Base-by-base conservation (phyloP, 495 filamentous ascomycete genomes). In the Aspergillus ellipticus region DNA sequence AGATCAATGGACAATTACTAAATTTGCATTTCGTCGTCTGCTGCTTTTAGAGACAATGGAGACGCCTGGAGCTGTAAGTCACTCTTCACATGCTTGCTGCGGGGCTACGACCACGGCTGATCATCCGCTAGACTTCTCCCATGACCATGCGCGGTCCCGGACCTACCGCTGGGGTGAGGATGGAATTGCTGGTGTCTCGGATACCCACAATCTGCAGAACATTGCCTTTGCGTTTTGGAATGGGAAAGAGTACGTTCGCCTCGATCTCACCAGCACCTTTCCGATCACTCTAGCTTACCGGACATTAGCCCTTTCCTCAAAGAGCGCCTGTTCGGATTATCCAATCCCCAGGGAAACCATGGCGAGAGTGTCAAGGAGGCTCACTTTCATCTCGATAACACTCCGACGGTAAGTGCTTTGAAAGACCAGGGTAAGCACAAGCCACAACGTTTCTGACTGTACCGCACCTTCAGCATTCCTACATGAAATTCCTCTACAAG, bases 401-500 rank as follows among this genome's bases (percentile, higher is more conserved):
- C 89, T 22, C 93, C 93, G 2, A 76, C 76, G 52, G 71, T 77
- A 66, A 19, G 57, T 55, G 6, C 48, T 41, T 53, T 35, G 24
- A 11, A 10, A 17, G 6, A 15, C 26, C 26, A 10, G 16, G 19
- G 16, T 20, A 39, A 29, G 15, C 8, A 9, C 37, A 21, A 5
- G 6, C 54, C 55, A 28, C 65, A 57, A 68, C 56, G 49, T 53
- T 21, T 16, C 49, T 58, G 43, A 61, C 43, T n/a, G 41, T 19
- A 35, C n/a, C 31, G 16, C n/a, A 6, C 31, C 66, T 47, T 4
- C 10, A 92, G 87, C 93, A 97, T 72, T 96, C 93, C 19, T 97
- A 97, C 76, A 97, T 97, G 93, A 97, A 97, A 70, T 94, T 83
- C 63, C 85, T 96, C 58, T 97, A 97, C 81, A 97, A 97, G 70